Evolutionary conservation across 1,284 basidiomycete species (phyloP), one percentile per base, ranked within the genome.

Genomic region (Ustilago hordei): DNA sequence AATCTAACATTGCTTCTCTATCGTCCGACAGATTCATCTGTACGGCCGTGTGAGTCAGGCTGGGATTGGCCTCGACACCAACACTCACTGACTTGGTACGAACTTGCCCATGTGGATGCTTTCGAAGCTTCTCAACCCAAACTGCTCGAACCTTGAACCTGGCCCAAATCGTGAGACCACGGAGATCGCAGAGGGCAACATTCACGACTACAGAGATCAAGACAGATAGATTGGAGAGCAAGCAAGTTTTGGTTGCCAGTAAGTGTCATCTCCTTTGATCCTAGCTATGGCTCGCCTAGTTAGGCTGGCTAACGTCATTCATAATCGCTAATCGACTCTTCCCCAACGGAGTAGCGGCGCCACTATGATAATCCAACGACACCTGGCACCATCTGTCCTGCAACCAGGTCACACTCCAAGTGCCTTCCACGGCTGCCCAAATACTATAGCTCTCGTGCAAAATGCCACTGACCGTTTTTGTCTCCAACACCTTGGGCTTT

Each of bases 361-460:
- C 81, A 57, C 81, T 82, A 34, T 71, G 62, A 34, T 79, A 69
- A 45, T 80, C 81, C 38, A 82, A 53, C 60, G 76, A 79, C 19
- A 84, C 82, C 43, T 79, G 81, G 58, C 95, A 96, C 84, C 90
- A 93, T 52, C 89, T 89, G 86, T 96, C 94, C 23, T 92, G 90
- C 62, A 96, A 91, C 64, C 92, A 94, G 6, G 93, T 94, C n/a
- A 98, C 93, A 13, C 92, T 93, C 93, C 94, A 95, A 32, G 71
- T 75, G 9, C 95, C 95, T 89, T 96, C 94, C 57, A 93, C 87
- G 4, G 93, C 92, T 8, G 94, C 94, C 84, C 91, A 94, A 75
- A 98, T 92, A 4, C 93, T 93, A 86, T 96, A 97, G 81, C 91
- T 91, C 19, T 91, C 88, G 8, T 90, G 90, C 75, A 89, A 89